Percentiles rank a stretch among this genome's conserved stretches.
phyloP scores from a whole-genome alignment of 176 grass and related monocot genomes.

The Oryza nivara region DNA sequence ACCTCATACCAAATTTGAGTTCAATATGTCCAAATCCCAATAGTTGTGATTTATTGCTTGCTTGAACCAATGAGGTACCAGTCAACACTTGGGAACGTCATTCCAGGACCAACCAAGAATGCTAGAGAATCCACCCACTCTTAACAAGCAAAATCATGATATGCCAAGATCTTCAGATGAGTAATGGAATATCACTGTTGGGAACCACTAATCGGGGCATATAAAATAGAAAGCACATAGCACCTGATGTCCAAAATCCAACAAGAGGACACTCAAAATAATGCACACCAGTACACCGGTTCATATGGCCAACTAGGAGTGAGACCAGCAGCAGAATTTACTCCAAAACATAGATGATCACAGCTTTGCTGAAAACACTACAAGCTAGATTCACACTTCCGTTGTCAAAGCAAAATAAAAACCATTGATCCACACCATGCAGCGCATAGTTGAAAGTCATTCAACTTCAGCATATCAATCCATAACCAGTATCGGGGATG shows the following conservation, averaged over 20 bases:
- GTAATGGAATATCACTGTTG: background rate
- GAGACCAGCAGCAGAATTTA: conserved; percentile 35
- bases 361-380: conserved; percentile 38
- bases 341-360: conserved; percentile 22
- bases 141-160: conserved; percentile 26
- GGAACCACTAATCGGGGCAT: conserved; percentile 2
- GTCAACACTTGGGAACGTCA: background rate
- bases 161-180: conserved; percentile 33
- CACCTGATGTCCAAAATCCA: conserved; percentile 31
- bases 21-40: conserved; percentile 16
- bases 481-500: conserved; percentile 12
- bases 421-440: background rate
- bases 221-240: conserved; percentile 9
- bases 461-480: conserved; percentile 19
- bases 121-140: conserved; percentile 27
- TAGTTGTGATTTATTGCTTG: conserved; percentile 33
- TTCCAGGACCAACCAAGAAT: conserved; percentile 36
- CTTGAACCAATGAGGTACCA: conserved; percentile 23
- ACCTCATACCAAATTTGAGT: conserved; percentile 32
- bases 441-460: conserved; percentile 25
- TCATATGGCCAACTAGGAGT: conserved; percentile 14
- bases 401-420: conserved; percentile 31
- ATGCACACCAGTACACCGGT: conserved; percentile 1
- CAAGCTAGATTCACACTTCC: conserved; percentile 37
- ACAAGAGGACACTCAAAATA: conserved; percentile 6